Evolutionary conservation across 495 filamentous ascomycete species (phyloP).

Genomic region (Sphaerosporella brunnea): DNA sequence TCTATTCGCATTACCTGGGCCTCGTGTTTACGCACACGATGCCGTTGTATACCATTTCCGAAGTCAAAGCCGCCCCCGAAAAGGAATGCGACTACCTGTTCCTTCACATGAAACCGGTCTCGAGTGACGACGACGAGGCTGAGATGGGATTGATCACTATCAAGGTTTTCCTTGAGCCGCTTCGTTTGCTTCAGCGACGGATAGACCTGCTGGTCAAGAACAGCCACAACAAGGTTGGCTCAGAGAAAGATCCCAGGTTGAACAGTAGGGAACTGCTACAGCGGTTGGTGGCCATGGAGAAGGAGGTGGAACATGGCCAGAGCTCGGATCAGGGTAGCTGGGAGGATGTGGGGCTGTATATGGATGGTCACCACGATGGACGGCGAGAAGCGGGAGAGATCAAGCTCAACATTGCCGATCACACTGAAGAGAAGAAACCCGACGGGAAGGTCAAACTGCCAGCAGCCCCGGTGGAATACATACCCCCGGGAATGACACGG

Average conservation of each 20-base stretch:
- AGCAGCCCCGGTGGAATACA: slow-evolving; percentile 60
- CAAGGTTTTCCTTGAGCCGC: slow-evolving; percentile 80
- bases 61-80: slow-evolving; percentile 78
- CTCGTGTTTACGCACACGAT: slow-evolving; percentile 66
- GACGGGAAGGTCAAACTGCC: slow-evolving; percentile 87
- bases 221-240: slow-evolving; percentile 32
- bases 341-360: slow-evolving; percentile 53
- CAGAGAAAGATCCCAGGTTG: not conserved
- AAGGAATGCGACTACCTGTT: slow-evolving; percentile 87
- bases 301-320: slow-evolving; percentile 36
- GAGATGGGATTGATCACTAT: slow-evolving; percentile 49
- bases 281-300: slow-evolving; percentile 41
- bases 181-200: slow-evolving; percentile 61
- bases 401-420: too few relatives aligned
- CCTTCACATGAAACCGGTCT: slow-evolving; percentile 50
- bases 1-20: slow-evolving; percentile 90
- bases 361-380: slow-evolving; percentile 30
- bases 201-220: slow-evolving; percentile 71
- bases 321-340: slow-evolving; percentile 75
- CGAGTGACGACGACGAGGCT: slow-evolving; percentile 32
- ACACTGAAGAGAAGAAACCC: too few relatives aligned
- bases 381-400: slow-evolving; percentile 2
- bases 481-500: slow-evolving; percentile 58
- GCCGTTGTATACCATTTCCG: slow-evolving; percentile 53
- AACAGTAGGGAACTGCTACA: slow-evolving; percentile 31